A percentile compares a stretch with the other conserved stretches of the same genome.
Evolutionary conservation across 345 rosid genomes (phyloP).

Genomic region (Anastatica hierochuntica): DNA sequence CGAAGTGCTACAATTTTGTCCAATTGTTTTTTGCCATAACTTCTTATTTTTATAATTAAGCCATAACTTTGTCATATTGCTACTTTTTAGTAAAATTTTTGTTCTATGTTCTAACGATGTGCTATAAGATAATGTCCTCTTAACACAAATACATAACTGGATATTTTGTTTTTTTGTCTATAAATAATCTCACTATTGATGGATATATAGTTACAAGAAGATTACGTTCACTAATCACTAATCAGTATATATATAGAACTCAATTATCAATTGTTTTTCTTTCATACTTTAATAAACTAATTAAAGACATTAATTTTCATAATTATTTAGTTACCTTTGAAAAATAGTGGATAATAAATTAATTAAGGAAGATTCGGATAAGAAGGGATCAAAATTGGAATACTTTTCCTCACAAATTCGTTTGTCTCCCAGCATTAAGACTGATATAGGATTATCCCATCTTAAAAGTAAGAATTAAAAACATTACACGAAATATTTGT

Average conservation of each 20-base stretch:
- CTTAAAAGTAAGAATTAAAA: too few species aligned
- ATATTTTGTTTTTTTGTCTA: not conserved
- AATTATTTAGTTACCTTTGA: not conserved
- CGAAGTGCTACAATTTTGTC: not conserved
- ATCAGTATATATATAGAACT: not conserved
- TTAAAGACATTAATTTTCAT: too few species aligned
- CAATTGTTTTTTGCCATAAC: not conserved
- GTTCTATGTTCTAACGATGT: too few species aligned
- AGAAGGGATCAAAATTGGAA: conserved; percentile 7
- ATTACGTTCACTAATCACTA: too few species aligned
- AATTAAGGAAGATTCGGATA: not conserved
- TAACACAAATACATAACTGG: not conserved
- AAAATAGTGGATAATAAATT: not conserved
- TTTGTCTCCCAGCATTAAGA: conserved; percentile 14
- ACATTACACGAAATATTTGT: too few species aligned
- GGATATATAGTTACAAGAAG: too few species aligned
- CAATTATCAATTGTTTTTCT: not conserved
- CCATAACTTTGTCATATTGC: too few species aligned
- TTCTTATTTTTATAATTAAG: not conserved
- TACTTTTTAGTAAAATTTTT: too few species aligned
- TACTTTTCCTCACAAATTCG: not conserved
- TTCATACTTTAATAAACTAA: not conserved
- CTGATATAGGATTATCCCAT: too few species aligned
- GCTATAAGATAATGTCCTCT: not conserved
- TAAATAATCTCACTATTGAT: not conserved